Percentiles rank a stretch among this genome's conserved stretches.
These are phyloP conservation scores for Pelargonium citronellum DNA, from an alignment of 441 rosid genomes.

Conservation along the genomic window DNA sequence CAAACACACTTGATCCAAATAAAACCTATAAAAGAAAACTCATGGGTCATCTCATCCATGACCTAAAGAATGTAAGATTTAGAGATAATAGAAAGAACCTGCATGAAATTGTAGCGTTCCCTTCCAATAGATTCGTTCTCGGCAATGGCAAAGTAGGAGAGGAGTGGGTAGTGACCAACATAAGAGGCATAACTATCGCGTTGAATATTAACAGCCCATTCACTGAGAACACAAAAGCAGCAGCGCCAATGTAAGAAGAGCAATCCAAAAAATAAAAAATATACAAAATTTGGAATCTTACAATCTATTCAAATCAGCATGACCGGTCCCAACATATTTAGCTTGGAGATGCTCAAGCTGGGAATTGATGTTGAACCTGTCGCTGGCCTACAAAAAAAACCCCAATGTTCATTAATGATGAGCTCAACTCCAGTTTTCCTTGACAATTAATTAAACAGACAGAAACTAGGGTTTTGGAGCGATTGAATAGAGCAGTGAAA, in stretches of 20 bases:
- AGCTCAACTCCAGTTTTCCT: too few relatives aligned
- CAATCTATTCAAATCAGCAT: constrained; percentile 89
- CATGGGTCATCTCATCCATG: too few relatives aligned
- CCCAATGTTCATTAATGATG: neutral
- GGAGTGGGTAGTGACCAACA: constrained; percentile 77
- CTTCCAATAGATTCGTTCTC: constrained; percentile 90
- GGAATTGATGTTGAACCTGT: constrained; percentile 92
- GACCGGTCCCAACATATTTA: constrained; percentile 90
- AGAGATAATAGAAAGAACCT: constrained; percentile 35
- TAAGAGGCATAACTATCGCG: constrained; percentile 92
- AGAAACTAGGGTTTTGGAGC: too few relatives aligned
- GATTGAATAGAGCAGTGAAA: too few relatives aligned
- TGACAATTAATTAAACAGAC: too few relatives aligned
- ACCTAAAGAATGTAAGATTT: neutral
- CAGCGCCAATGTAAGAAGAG: neutral
- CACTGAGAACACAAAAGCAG: constrained; percentile 33
- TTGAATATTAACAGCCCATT: constrained; percentile 92
- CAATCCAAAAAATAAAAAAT: neutral
- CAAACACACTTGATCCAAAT: too few relatives aligned
- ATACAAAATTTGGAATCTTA: constrained; percentile 27
- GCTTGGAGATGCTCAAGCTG: constrained; percentile 98
- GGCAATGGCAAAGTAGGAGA: constrained; percentile 81
- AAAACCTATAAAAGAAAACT: neutral
- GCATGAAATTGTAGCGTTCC: constrained; percentile 94
- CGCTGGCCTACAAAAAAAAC: constrained; percentile 54